These are phyloP conservation scores for Colletotrichum graminicola DNA, from an alignment of 2,329 filamentous ascomycete species.

Conservation along the genomic window DNA sequence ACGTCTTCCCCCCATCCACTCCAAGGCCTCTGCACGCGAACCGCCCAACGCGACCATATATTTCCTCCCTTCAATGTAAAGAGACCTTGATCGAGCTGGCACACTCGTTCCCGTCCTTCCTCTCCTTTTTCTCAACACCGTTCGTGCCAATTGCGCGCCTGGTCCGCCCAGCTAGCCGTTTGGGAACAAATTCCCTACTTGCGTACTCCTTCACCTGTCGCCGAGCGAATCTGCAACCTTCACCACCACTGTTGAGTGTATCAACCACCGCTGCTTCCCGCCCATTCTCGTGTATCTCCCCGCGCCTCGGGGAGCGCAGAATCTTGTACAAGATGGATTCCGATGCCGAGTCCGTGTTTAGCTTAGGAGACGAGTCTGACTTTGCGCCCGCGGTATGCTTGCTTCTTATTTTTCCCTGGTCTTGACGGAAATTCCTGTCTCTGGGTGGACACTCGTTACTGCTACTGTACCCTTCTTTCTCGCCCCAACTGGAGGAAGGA, in stretches of 20 bases:
- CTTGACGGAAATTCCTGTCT: constrained; percentile 1
- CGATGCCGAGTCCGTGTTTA: constrained; percentile 63
- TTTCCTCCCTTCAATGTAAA: constrained; percentile 35
- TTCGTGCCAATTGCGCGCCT: constrained; percentile 40
- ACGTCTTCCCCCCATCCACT: constrained; percentile 11
- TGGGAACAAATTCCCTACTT: constrained; percentile 16
- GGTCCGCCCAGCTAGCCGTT: constrained; percentile 38
- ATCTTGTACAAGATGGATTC: constrained; percentile 62
- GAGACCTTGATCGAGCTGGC: constrained; percentile 36
- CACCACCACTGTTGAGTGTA: constrained; percentile 9
- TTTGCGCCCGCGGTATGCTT: constrained; percentile 55
- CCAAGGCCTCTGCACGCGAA: constrained; percentile 21
- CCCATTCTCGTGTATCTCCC: constrained; percentile 24
- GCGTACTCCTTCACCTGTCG: constrained; percentile 9
- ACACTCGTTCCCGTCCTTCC: constrained; percentile 30
- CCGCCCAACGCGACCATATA: constrained; percentile 17
- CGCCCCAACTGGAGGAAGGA: constrained; percentile 7
- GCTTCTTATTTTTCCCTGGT: constrained; percentile 8
- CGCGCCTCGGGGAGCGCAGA: constrained; percentile 32
- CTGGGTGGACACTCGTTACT: constrained; percentile 8
- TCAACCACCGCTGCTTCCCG: constrained; percentile 27
- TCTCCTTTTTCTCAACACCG: constrained; percentile 24
- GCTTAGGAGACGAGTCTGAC: constrained; percentile 56
- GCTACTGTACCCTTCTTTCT: background rate
- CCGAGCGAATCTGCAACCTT: constrained; percentile 8